Evolutionary conservation across 345 rosid species (phyloP), one percentile per base, ranked within the genome.

Genomic region (Schrenkiella parvula): DNA sequence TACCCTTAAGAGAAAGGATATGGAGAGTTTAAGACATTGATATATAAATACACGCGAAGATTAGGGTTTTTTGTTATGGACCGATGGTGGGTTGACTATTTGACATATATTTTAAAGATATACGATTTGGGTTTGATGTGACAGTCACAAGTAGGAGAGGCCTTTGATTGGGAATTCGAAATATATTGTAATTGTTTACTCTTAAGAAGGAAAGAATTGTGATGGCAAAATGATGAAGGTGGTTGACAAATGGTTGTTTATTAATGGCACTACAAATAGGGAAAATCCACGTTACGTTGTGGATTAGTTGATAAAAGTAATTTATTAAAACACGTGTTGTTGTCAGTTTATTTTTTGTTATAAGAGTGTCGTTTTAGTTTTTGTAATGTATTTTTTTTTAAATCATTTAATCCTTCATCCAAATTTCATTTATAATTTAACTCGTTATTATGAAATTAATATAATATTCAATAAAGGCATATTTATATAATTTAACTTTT

Each of bases 31-130:
- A 18, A 25, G 31, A 69, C n/a, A 38, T 6, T 1, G 34, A 37
- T 60, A 8, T 53, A 42, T 74, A 46, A 57, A 66, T 59, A 50
- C 11, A 67, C 34, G 39, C 64, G 21, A 48, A 68, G 8, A 21
- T 8, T 75, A 67, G 50, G 64, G 64, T 61, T 60, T 50, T 14
- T 14, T 34, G 23, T 75, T 41, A 31, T 41, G n/a, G n/a, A n/a
- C n/a, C n/a, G n/a, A n/a, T n/a, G 39, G 68, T 67, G 68, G 47
- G 52, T 67, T 68, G 79, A 75, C 74, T 75, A 61, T 68, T 68
- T 68, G 47, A 61, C 29, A 60, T 47, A 51, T 74, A 31, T 42
- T n/a, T 22, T 48, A 39, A 28, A 19, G 54, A 39, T 41, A 38
- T 72, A 23, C n/a, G 23, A 57, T 75, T 66, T 22, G 42, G 42